Evolutionary conservation across 2,329 filamentous ascomycete genomes (phyloP), one percentile per base, ranked within the genome.

Genomic region (Pestalotiopsis fici): DNA sequence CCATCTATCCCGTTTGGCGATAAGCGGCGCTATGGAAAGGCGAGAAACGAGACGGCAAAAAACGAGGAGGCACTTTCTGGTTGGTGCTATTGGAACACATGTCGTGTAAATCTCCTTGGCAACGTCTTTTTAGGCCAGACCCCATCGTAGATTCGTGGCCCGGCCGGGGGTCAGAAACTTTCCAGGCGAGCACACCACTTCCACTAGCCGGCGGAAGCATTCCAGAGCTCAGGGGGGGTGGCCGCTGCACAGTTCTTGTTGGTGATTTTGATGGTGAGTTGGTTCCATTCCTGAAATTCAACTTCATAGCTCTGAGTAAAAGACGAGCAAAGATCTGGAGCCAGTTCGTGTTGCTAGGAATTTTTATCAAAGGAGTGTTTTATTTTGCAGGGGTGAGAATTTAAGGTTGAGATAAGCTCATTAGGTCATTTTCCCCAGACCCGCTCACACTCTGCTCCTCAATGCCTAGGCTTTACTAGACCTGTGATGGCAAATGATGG

Each of bases 371-470:
- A 59, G 6, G 28, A 31, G 7, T 59, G 11, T 59, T 18, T n/a
- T n/a, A n/a, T n/a, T 4, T 18, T 21, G 13, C 57, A 59, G 57
- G 28, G 28, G 18, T 35, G 18, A 4, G 11, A 21, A 59, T 31
- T 59, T 59, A 59, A 59, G 28, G 57, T 59, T 59, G 57, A 35
- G 57, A 59, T 59, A 59, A 59, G 57, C 57, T 59, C 27, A 31
- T 59, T 25, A 27, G 57, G 55, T 35, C 57, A 37, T 27, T 50
- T 50, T 31, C 57, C 57, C 57, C 28, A 35, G 57, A 59, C 57
- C 57, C 57, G 57, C 31, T 35, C 31, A 11, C 57, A 59, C 15
- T 59, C 31, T 37, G 12, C 57, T 31, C 27, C 25, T 27, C 25
- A 27, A 37, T 31, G 57, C 28, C 57, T 59, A 59, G 57, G n/a